phyloP scores from a whole-genome alignment of 345 rosid genomes.

The Firmiana major region DNA sequence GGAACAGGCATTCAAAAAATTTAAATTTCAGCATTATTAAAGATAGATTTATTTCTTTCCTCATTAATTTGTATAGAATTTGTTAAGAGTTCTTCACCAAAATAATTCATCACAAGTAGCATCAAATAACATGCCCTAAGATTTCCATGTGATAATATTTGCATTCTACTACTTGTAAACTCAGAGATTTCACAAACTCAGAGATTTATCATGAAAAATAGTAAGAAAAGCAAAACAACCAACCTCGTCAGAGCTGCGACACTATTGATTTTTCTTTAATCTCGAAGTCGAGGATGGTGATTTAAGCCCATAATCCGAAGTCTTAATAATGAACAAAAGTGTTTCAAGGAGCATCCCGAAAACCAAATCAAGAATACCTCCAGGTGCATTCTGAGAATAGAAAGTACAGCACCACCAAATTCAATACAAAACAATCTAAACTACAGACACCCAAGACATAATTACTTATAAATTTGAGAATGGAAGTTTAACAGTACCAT shows the following conservation, averaged over 20 bases:
- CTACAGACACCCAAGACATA: neutral
- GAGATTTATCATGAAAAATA: neutral
- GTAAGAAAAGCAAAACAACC: neutral
- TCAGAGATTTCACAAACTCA: neutral
- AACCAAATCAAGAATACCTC: slow-evolving; percentile 89
- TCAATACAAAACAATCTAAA: neutral
- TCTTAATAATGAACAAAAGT: slow-evolving; percentile 73
- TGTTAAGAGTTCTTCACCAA: neutral
- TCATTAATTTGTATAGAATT: neutral
- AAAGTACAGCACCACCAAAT: neutral
- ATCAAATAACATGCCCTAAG: neutral
- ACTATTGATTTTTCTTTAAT: slow-evolving; percentile 66
- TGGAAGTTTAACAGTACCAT: slow-evolving; percentile 38
- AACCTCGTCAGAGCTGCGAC: neutral
- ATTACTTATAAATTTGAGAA: neutral
- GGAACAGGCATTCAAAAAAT: neutral
- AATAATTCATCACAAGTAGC: neutral
- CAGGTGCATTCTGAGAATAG: slow-evolving; percentile 68
- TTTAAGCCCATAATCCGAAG: slow-evolving; percentile 43
- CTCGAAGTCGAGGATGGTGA: slow-evolving; percentile 37
- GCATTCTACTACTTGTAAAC: neutral
- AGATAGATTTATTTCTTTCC: neutral
- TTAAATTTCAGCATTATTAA: neutral
- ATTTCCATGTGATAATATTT: neutral
- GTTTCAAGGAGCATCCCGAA: slow-evolving; percentile 85